A percentile compares a stretch with the other conserved stretches of the same genome.
These are phyloP conservation scores for Thelephora ganbajun DNA, from an alignment of 768 basidiomycete genomes.

Conservation along the genomic window DNA sequence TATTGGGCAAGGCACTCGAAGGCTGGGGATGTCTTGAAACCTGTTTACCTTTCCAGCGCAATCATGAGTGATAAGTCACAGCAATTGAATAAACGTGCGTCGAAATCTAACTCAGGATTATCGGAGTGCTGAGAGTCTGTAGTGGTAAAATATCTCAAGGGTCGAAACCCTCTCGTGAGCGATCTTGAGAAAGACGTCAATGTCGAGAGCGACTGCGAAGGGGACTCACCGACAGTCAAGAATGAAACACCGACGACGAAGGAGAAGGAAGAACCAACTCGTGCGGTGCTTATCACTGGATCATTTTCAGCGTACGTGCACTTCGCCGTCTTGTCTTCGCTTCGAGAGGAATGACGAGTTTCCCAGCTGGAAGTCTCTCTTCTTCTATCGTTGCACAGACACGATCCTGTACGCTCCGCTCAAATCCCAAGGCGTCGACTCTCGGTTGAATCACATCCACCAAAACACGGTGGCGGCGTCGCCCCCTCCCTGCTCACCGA, in stretches of 20 bases:
- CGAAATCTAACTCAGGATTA: constrained; percentile 6
- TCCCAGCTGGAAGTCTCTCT: constrained; percentile 7
- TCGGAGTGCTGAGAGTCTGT: constrained; percentile 5
- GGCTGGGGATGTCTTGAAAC: too few relatives aligned
- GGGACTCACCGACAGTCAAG: constrained; percentile 5
- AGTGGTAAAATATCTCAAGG: constrained; percentile 5
- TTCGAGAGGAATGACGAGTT: too few relatives aligned
- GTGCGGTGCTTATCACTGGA: too few relatives aligned
- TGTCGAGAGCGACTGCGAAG: constrained; percentile 3
- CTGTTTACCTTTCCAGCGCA: constrained; percentile 5
- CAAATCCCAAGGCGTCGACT: constrained; percentile 1
- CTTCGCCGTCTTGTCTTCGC: too few relatives aligned
- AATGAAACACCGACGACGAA: constrained; percentile 7
- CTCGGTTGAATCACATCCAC: not conserved
- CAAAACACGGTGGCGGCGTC: not conserved
- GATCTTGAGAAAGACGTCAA: constrained; percentile 3
- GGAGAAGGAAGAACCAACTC: not conserved
- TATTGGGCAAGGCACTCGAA: not conserved
- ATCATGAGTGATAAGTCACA: constrained; percentile 1
- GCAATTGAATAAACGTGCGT: constrained; percentile 4
- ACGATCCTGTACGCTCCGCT: constrained; percentile 8
- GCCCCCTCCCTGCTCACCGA: constrained; percentile 10
- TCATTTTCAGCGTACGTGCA: too few relatives aligned
- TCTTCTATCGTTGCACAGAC: constrained; percentile 11
- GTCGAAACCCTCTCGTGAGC: constrained; percentile 2